Base-by-base conservation (phyloP, 192 early-diverging fungal species). In the Backusella psychrophila region DNA sequence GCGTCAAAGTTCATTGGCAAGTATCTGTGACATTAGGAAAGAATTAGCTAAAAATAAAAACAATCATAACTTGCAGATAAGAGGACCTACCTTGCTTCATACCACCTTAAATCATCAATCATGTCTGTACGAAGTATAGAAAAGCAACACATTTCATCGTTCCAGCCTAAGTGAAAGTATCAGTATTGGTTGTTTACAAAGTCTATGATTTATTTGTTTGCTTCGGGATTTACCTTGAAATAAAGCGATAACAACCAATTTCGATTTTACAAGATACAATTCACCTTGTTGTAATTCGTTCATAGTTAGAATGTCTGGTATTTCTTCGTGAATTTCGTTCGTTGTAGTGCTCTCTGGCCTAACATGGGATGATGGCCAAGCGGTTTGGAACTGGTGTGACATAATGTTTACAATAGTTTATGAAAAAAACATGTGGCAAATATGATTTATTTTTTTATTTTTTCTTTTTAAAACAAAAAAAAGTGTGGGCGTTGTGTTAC, bases 81-180 rank as follows among this genome's bases (percentile, higher is more conserved):
- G 8, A 8, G 17, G 29, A 2, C 29, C 36, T 71, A 71, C 70
- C 70, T 71, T 38, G 82, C 82, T 42, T 80, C 71, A 19, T 78
- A 83, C 82, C 82, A 83, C 34, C 76, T 75, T 72, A 83, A 77
- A 7, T 73, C 23, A 44, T 71, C 75, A 36, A 53, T 52, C 19
- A 49, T 38, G n/a, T 83, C 82, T 29, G 78, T 75, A 77, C 82
- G 74, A 78, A 83, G 76, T 42, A 83, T 36, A 52, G 66, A 35
- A 49, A 79, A 83, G 34, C 82, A 83, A 36, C 82, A 83, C 82
- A 83, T 83, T 49, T 83, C 82, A 77, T 83, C 82, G 65, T 83
- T 63, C 82, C 82, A 83, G 19, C 82, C 79, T 80, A 74, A 23
- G 19, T 70, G 6, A 26, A 26, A 39, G 6, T 17, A 23, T 36